Evolutionary conservation across 78 protist species (phyloP), one percentile per base, ranked within the genome.

Genomic region (Chrysochromulina parva): DNA sequence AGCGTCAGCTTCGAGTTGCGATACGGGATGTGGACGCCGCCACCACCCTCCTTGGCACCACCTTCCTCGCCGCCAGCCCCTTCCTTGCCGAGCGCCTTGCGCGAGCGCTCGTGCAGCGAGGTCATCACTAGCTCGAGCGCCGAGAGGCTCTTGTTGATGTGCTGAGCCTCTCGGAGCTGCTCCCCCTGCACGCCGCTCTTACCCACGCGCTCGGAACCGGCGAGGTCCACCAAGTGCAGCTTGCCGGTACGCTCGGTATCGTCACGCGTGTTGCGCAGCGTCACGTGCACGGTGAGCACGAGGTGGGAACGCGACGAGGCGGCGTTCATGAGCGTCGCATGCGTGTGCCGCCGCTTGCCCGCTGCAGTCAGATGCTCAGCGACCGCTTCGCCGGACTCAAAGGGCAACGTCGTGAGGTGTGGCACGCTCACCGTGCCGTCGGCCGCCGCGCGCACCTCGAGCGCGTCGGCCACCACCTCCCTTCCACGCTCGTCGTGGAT

Each of bases 101-200:
- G 16, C 78, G 28, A 9, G 13, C 48, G 78, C 6, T 2, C 24
- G 16, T n/a, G 78, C 16, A 95, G 95, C 19, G 95, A 95, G 1
- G 78, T 28, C 48, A 95, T 91, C 53, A 95, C 97, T 66, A 93
- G 92, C 24, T 94, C 95, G 11, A 95, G 92, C 16, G 95, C 94
- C 26, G 95, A 89, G 28, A 95, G 92, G 22, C 93, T 88, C 66
- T 74, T 59, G 81, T 95, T 95, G 91, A 95, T 95, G 48, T 60
- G 52, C 52, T 66, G 94, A 22, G 90, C 10, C 71, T 95, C 97
- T 13, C 90, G 94, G 55, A 97, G 84, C 20, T 92, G 91, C 60
- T 88, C 55, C 24, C 88, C 92, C 7, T 1, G 76, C n/a, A 57
- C 92, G 17, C 88, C 92, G 16, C 65, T 20, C 92, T 24, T 19